Percentiles rank a stretch among this genome's conserved stretches.
Evolutionary conservation across 495 filamentous ascomycete genomes (phyloP).

Genomic region (Xanthoparmelia taractica): DNA sequence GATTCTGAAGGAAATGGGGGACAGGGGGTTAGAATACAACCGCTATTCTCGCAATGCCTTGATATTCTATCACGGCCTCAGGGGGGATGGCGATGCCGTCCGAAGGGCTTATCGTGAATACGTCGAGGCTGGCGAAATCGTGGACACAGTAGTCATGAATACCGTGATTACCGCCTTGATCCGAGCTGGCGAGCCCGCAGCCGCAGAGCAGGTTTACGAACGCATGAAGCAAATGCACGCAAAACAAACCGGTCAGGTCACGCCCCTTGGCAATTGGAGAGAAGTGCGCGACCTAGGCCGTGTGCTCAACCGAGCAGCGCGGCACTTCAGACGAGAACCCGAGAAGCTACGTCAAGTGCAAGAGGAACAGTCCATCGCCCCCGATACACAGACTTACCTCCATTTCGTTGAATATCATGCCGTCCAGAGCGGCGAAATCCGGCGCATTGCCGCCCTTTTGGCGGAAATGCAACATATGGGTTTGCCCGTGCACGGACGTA

Average conservation of each 20-base stretch:
- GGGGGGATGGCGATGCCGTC: constrained; percentile 58
- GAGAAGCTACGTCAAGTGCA: constrained; percentile 43
- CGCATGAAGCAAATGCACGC: constrained; percentile 62
- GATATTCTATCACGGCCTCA: constrained; percentile 75
- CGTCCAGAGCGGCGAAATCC: constrained; percentile 47
- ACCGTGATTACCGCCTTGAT: constrained; percentile 73
- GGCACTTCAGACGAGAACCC: constrained; percentile 46
- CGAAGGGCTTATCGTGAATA: constrained; percentile 65
- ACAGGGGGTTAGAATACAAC: constrained; percentile 54
- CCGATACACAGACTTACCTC: constrained; percentile 56
- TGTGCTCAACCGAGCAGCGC: constrained; percentile 41
- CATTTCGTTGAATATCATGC: constrained; percentile 50
- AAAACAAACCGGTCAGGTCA: constrained; percentile 29
- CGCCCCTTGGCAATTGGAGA: constrained; percentile 50
- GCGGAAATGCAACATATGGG: constrained; percentile 55
- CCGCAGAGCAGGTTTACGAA: constrained; percentile 70
- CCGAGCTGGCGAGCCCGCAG: constrained; percentile 57
- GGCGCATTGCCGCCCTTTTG: constrained; percentile 48
- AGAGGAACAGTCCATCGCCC: constrained; percentile 46
- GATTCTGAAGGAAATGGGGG: constrained; percentile 71
- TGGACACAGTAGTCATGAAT: constrained; percentile 83
- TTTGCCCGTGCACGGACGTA: constrained; percentile 50
- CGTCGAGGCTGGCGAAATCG: constrained; percentile 71
- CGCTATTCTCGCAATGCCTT: constrained; percentile 69
- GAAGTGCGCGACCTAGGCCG: constrained; percentile 41